A percentile compares a stretch with the other conserved stretches of the same genome.
These are phyloP conservation scores for Rhodotorula paludigena DNA, from an alignment of 768 basidiomycete species.

Conservation along the genomic window DNA sequence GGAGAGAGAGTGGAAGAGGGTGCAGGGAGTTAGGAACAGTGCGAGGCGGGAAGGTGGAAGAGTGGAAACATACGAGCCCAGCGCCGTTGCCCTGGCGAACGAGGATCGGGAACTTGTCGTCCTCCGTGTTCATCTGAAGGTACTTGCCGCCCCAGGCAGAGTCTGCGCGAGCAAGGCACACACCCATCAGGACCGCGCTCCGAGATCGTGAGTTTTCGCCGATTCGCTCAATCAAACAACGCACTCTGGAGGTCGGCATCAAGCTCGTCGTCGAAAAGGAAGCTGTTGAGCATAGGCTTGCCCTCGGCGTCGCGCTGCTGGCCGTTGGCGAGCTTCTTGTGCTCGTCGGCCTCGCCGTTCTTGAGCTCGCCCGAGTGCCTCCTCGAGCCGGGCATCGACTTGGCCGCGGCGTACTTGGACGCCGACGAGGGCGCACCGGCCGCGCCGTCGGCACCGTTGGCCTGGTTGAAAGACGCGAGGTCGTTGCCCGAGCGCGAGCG, in stretches of 20 bases:
- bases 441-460: constrained; percentile 44
- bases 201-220: no score
- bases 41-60: constrained; percentile 59
- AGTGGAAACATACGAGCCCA: constrained; percentile 37
- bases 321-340: constrained; percentile 3
- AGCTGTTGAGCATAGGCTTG: constrained; percentile 42
- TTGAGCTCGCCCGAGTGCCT: constrained; percentile 37
- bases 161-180: constrained; percentile 52
- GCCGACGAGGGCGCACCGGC: not conserved
- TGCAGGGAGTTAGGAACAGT: constrained; percentile 31
- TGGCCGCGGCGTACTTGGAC: constrained; percentile 22
- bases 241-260: constrained; percentile 85
- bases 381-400: constrained; percentile 38
- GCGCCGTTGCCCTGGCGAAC: constrained; percentile 37
- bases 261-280: constrained; percentile 88
- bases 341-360: constrained; percentile 15
- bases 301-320: constrained; percentile 29
- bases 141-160: constrained; percentile 79
- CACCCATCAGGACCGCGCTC: constrained; percentile 9
- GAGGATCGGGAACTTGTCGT: constrained; percentile 68
- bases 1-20: constrained; percentile 6
- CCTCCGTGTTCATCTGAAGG: constrained; percentile 59
- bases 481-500: constrained; percentile 62
- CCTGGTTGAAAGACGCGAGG: constrained; percentile 52
- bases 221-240: constrained; percentile 47